Conservation (phyloP, 2,329 filamentous ascomycete species). For the Aspergillus sp. region DNA sequence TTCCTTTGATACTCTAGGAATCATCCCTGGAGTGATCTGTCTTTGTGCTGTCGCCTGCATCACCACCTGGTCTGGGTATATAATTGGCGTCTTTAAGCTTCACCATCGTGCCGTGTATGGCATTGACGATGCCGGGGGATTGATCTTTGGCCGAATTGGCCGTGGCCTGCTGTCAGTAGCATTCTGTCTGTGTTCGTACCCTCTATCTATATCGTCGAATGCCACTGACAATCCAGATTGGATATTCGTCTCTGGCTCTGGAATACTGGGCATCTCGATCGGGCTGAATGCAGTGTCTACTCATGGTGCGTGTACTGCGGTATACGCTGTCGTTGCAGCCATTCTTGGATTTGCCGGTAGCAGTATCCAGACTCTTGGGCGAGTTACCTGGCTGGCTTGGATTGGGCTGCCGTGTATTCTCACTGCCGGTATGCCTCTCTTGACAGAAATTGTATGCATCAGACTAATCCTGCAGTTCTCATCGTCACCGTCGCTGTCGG, state of each 20-base stretch:
- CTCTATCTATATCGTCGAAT: neutral
- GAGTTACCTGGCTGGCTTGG: conserved; percentile 30
- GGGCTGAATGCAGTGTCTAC: conserved; percentile 35
- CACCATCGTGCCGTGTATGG: conserved; percentile 51
- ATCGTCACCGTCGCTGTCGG: conserved; percentile 23
- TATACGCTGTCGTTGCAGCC: conserved; percentile 14
- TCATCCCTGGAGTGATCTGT: conserved; percentile 44
- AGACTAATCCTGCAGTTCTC: conserved; percentile 11
- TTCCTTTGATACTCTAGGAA: conserved; percentile 41
- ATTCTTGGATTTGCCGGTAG: conserved; percentile 16
- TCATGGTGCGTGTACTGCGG: conserved; percentile 25
- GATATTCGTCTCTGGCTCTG: conserved; percentile 37
- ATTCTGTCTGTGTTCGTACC: conserved; percentile 7
- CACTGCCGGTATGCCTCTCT: conserved; percentile 14
- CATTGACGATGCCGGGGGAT: conserved; percentile 52
- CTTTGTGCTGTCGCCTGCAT: conserved; percentile 36
- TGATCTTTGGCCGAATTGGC: conserved; percentile 50
- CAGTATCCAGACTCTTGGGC: conserved; percentile 29
- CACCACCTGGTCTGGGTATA: conserved; percentile 45
- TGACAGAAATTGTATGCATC: conserved; percentile 8
- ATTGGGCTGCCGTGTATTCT: conserved; percentile 16
- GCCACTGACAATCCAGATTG: conserved; percentile 9
- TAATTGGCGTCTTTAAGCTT: conserved; percentile 47
- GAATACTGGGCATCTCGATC: conserved; percentile 37
- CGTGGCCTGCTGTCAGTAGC: conserved; percentile 41